phyloP scores from a whole-genome alignment of 129 eudicot species.

The Chrysanthemum seticuspe region DNA sequence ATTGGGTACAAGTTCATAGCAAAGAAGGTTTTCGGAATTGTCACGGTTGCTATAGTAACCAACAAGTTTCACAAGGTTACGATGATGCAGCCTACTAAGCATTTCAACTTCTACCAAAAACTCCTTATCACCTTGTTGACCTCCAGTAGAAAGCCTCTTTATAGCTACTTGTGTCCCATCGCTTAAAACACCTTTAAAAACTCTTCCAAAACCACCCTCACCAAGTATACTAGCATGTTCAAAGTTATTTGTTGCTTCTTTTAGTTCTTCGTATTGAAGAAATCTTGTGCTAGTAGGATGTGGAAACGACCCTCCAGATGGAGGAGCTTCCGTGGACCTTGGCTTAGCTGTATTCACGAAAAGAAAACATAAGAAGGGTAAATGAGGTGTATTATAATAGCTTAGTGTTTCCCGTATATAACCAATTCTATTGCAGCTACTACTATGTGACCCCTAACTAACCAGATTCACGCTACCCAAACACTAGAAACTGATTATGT shows the following conservation, averaged over 20 bases:
- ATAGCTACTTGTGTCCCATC: constrained; percentile 96
- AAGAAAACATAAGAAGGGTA: constrained; percentile 7
- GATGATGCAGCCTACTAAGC: constrained; percentile 99
- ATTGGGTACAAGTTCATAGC: constrained; percentile 95
- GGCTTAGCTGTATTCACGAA: constrained; percentile 43
- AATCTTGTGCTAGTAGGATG: constrained; percentile 94
- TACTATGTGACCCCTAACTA: neutral
- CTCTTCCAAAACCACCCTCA: constrained; percentile 97
- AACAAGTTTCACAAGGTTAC: constrained; percentile 96
- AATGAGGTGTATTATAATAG: neutral
- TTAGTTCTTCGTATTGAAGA: constrained; percentile 86
- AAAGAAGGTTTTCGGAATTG: constrained; percentile 80
- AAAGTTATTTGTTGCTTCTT: constrained; percentile 92
- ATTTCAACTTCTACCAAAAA: constrained; percentile 96
- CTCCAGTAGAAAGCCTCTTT: constrained; percentile 86
- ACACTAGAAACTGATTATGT: constrained; percentile 2
- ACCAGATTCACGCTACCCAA: neutral
- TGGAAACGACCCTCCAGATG: constrained; percentile 61
- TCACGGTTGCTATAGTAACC: constrained; percentile 88
- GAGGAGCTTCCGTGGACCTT: constrained; percentile 49
- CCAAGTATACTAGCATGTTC: constrained; percentile 80
- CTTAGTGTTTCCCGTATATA: neutral
- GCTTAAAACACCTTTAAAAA: constrained; percentile 75
- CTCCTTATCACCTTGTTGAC: constrained; percentile 95
- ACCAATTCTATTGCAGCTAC: neutral